Conservation (phyloP, 306 rosid species). For the Alnus glutinosa region DNA sequence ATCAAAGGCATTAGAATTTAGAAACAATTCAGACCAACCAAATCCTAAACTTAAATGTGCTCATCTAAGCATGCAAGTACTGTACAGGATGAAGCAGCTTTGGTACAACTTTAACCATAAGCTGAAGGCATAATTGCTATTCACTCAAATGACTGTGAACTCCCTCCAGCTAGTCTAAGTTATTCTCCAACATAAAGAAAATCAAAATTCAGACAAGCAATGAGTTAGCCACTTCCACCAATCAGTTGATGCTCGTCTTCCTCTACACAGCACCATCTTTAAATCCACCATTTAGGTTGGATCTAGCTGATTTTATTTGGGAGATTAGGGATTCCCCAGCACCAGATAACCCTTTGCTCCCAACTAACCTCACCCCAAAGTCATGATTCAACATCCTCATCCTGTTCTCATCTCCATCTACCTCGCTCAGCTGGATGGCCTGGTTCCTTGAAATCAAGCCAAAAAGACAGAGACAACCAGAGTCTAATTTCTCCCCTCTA, state of each 20-base stretch:
- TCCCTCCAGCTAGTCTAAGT: slow-evolving; percentile 4
- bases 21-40: background rate
- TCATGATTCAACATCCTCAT: slow-evolving; percentile 50
- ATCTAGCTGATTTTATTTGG: slow-evolving; percentile 47
- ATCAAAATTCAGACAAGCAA: background rate
- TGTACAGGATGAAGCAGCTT: background rate
- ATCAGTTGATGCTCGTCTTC: slow-evolving; percentile 6
- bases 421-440: slow-evolving; percentile 53
- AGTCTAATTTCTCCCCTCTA: slow-evolving; percentile 43
- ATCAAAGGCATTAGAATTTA: background rate
- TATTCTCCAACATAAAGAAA: background rate
- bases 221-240: background rate
- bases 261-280: slow-evolving; percentile 20
- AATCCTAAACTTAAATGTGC: background rate
- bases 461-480: slow-evolving; percentile 46
- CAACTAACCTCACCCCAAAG: slow-evolving; percentile 66
- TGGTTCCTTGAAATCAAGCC: slow-evolving; percentile 56
- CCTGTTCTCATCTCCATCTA: slow-evolving; percentile 58
- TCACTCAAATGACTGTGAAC: background rate
- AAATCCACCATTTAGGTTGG: slow-evolving; percentile 27
- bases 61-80: background rate
- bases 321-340: slow-evolving; percentile 56
- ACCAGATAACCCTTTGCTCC: slow-evolving; percentile 62
- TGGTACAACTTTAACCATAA: background rate
- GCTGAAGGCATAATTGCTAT: background rate